Base-by-base conservation (phyloP, 1,284 basidiomycete genomes). In the Ustilago trichophora region DNA sequence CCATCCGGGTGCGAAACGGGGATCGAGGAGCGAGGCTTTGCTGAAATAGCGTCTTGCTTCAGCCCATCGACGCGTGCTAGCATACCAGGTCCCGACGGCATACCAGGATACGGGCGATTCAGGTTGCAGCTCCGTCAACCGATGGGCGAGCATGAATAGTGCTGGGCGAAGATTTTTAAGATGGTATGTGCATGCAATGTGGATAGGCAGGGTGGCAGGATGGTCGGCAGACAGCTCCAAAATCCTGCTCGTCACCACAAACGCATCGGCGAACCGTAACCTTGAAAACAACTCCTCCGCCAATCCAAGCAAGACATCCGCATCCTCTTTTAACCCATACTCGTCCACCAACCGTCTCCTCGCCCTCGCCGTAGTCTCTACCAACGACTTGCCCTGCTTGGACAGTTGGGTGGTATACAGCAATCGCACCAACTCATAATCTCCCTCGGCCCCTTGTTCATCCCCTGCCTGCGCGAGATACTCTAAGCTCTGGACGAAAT, bases 101-200 rank as follows among this genome's bases (percentile, higher is more conserved):
- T 98, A 99, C 96, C 96, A 99, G 68, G 91, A 93, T 42, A 92
- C 87, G 0, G 93, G 89, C 35, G 90, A 89, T 75, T 94, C 91
- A 0, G 96, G 94, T 76, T 97, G 93, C 27, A 62, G 25, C 37
- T 96, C 91, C 11, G 98, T 93, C 73, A 99, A 87, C 74, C 95
- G 91, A 78, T 98, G 96, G 0, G 96, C 94, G 25, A 98, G 86
- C 65, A 98, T 88, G 83, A 97, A 99, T 2, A 99, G 86, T 64
- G 90, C 89, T 1, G 93, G 93, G 66, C 93, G 91, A 11, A 98
- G 85, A 78, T 94, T 89, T n/a, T 89, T 88, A 22, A 98, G 86
- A 82, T 98, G 93, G 78, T 93, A 91, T 91, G 98, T 95, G 86
- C 95, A 98, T 3, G 93, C 93, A 32, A 98, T 88, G 80, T 98